These are phyloP conservation scores for Solanum sparsipilum DNA, from an alignment of 257 asterid genomes.

Conservation along the genomic window DNA sequence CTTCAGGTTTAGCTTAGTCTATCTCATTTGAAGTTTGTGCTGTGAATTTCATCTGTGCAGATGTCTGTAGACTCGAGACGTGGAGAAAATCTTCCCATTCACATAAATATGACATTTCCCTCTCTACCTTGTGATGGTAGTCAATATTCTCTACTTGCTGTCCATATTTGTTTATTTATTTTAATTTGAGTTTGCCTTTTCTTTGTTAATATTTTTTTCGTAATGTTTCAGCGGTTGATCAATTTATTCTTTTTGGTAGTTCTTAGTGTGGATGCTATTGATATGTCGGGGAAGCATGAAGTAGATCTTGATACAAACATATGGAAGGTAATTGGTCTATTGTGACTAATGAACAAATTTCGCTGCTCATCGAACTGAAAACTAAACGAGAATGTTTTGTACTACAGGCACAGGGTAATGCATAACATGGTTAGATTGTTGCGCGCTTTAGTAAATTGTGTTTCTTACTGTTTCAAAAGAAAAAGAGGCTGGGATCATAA, in stretches of 20 bases:
- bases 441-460: background rate
- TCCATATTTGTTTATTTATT: background rate
- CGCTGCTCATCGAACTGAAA: background rate
- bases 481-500: background rate
- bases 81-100: constrained; percentile 95
- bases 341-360: background rate
- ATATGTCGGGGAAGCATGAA: constrained; percentile 99
- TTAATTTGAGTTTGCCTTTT: background rate
- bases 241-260: constrained; percentile 34
- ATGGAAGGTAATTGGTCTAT: constrained; percentile 64
- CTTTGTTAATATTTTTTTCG: background rate
- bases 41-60: constrained; percentile 27
- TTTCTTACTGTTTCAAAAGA: background rate
- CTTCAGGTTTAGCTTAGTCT: background rate
- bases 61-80: constrained; percentile 91
- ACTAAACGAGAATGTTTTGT: background rate
- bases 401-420: background rate
- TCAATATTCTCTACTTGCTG: background rate
- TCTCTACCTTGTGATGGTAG: constrained; percentile 98
- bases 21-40: background rate
- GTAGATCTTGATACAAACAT: constrained; percentile 98
- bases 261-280: constrained; percentile 91
- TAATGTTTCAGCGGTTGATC: background rate
- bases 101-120: constrained; percentile 90
- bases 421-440: background rate